Evolutionary conservation across 805 yeast genomes (phyloP).

Genomic region (Saturnispora mendoncae): DNA sequence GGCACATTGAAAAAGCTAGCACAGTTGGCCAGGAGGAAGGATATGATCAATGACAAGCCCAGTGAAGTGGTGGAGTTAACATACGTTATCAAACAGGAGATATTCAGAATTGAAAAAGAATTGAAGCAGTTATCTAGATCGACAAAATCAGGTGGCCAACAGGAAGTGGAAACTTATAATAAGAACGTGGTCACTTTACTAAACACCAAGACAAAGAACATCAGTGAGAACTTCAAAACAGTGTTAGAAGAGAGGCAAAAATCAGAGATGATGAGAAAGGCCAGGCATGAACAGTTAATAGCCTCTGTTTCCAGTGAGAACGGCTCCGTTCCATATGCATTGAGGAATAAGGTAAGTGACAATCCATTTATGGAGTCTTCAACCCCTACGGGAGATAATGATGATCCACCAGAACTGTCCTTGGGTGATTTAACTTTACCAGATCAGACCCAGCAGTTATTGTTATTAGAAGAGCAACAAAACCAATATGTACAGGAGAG

Average conservation of each 20-base stretch:
- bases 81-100: conserved; percentile 76
- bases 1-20: conserved; percentile 75
- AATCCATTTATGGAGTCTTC: conserved; percentile 30
- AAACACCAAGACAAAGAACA: conserved; percentile 84
- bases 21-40: conserved; percentile 72
- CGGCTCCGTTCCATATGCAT: conserved; percentile 22
- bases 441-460: conserved; percentile 72
- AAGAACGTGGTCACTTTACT: conserved; percentile 80
- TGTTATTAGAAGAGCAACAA: conserved; percentile 79
- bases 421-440: conserved; percentile 44
- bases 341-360: conserved; percentile 23
- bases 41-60: conserved; percentile 89
- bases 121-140: conserved; percentile 47
- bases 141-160: conserved; percentile 6
- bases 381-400: conserved; percentile 24
- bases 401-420: conserved; percentile 41
- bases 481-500: conserved; percentile 72
- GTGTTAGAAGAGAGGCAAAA: conserved; percentile 85
- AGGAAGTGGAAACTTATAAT: conserved; percentile 66
- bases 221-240: conserved; percentile 81
- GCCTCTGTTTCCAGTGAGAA: conserved; percentile 28
- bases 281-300: conserved; percentile 77
- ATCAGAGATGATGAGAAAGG: conserved; percentile 69
- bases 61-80: conserved; percentile 90
- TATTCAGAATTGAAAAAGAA: conserved; percentile 68